A percentile compares a stretch with the other conserved stretches of the same genome.
Evolutionary conservation across 73 alveolate genomes (phyloP).

Genomic region (Uronychia setigera): DNA sequence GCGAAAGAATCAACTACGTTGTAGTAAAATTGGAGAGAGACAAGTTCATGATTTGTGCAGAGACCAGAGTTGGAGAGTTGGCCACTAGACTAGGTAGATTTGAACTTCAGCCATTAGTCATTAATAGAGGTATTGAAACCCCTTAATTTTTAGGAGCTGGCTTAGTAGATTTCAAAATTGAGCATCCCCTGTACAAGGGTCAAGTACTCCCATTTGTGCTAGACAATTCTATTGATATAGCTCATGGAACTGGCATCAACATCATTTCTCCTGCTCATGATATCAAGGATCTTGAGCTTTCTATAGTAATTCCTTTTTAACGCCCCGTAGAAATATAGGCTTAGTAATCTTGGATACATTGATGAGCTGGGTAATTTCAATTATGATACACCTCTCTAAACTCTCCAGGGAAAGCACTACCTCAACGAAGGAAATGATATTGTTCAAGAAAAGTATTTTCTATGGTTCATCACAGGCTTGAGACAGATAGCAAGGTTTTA

Average conservation of each 20-base stretch:
- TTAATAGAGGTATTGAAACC: no score
- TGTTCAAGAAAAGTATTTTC: not conserved
- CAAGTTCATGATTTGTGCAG: conserved; percentile 49
- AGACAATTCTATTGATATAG: conserved; percentile 8
- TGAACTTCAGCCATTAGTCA: conserved; percentile 7
- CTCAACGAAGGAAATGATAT: conserved; percentile 16
- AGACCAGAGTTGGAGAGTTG: conserved; percentile 49
- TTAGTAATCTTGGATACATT: conserved; percentile 36
- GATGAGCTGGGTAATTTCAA: conserved; percentile 30
- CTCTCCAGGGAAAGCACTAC: not conserved
- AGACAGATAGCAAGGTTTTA: conserved; percentile 2
- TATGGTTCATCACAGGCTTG: conserved; percentile 6
- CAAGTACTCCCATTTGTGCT: conserved; percentile 28
- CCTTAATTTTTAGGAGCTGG: conserved; percentile 30
- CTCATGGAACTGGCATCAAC: conserved; percentile 57
- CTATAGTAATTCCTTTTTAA: not conserved
- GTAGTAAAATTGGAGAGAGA: conserved; percentile 21
- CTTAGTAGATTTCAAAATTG: conserved; percentile 19
- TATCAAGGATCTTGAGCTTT: conserved; percentile 27
- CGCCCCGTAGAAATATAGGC: conserved; percentile 9
- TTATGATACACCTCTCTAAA: conserved; percentile 8
- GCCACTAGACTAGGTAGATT: conserved; percentile 19
- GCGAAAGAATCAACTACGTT: conserved; percentile 31
- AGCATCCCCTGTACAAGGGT: conserved; percentile 41
- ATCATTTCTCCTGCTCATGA: conserved; percentile 47